Evolutionary conservation across 371 early-diverging fungal species (phyloP), one percentile per base, ranked within the genome.

Genomic region (Fennellomyces sp.): DNA sequence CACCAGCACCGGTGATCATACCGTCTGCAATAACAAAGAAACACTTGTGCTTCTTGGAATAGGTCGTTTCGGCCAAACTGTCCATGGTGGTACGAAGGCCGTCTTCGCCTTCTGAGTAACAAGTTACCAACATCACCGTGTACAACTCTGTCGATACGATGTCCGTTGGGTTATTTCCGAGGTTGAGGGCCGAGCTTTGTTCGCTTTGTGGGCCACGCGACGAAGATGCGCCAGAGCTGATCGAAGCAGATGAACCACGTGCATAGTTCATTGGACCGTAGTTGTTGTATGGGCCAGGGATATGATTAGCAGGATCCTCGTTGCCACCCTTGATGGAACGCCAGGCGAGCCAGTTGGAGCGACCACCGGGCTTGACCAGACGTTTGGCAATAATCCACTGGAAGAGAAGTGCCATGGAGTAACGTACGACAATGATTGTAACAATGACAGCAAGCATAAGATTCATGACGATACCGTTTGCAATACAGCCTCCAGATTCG

Each of bases 51-150:
- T 81, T 78, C 7, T 70, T 73, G 15, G 82, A 82, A 60, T 81
- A 84, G 10, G 78, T 81, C 0, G 94, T 93, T 29, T 76, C 72
- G 23, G 91, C 88, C 21, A 97, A 80, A 66, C 91, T 91, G 63
- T 95, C 92, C 64, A 97, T 71, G 15, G 97, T 97, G 11, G 82
- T 83, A 38, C 87, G 76, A 38, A 95, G 78, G 1, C 90, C 89
- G 53, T 82, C 88, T 69, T 87, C 86, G 61, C 91, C 87, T 67
- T 93, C 94, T 10, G 89, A 88, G 67, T 93, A 93, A 68, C 89
- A 88, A 28, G 92, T 89, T 25, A 86, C 91, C 27, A 89, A 69
- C 68, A 89, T 66, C 45, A 75, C 66, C 4, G 85, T 78, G 47
- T 83, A 85, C 8, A 81, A 58, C 58, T 82, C 80, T 25, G 76